These are phyloP conservation scores for Tilletia indica DNA, from an alignment of 1,284 basidiomycete species.

Conservation along the genomic window DNA sequence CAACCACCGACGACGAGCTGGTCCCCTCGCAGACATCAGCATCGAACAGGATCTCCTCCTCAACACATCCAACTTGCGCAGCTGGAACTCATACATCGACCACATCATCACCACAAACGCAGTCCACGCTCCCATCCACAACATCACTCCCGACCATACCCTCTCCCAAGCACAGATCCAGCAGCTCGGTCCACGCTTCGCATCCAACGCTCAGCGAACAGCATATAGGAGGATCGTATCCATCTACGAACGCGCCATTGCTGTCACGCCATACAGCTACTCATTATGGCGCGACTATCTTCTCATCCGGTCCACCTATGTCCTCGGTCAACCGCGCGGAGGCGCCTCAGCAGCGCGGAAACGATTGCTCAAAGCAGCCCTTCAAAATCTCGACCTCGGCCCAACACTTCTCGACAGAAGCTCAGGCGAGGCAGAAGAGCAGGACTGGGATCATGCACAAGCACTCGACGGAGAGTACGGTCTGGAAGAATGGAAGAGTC, in stretches of 20 bases:
- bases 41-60: conserved; percentile 93
- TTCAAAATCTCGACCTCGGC: conserved; percentile 64
- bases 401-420: conserved; percentile 44
- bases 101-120: conserved; percentile 69
- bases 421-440: conserved; percentile 69
- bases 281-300: conserved; percentile 95
- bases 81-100: conserved; percentile 86
- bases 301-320: conserved; percentile 76
- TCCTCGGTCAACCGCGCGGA: conserved; percentile 70
- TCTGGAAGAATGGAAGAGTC: conserved; percentile 88
- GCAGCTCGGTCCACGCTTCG: conserved; percentile 61
- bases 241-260: conserved; percentile 87
- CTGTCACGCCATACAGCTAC: conserved; percentile 82
- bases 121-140: conserved; percentile 58
- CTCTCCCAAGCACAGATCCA: conserved; percentile 58
- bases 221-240: conserved; percentile 80
- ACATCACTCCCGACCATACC: conserved; percentile 52
- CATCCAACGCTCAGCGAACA: conserved; percentile 69
- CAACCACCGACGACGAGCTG: conserved; percentile 72
- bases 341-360: conserved; percentile 53
- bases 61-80: conserved; percentile 83
- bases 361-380: conserved; percentile 57
- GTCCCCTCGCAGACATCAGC: conserved; percentile 73
- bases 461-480: conserved; percentile 83
- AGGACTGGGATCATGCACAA: conserved; percentile 67